Evolutionary conservation across 148 eudicot genomes (phyloP).

Genomic region (Camellia sinensis): DNA sequence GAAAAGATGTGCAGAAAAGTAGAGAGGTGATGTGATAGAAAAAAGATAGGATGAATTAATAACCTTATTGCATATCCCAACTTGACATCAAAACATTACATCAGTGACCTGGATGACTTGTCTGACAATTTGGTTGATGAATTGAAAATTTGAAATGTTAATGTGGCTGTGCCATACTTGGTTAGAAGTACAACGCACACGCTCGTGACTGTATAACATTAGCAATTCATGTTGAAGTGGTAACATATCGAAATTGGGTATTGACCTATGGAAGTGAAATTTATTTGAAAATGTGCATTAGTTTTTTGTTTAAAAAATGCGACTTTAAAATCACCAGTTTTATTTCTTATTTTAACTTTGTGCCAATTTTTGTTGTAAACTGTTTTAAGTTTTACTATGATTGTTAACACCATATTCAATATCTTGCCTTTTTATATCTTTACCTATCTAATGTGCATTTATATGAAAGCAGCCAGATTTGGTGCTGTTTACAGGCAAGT

Average conservation of each 20-base stretch:
- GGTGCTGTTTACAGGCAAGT: conserved; percentile 86
- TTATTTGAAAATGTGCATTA: not conserved
- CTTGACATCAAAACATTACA: not conserved
- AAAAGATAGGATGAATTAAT: too few relatives aligned
- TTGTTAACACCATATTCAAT: not conserved
- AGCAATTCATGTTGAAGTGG: not conserved
- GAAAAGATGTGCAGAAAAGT: too few relatives aligned
- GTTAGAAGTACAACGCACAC: too few relatives aligned
- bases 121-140: not conserved
- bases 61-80: not conserved
- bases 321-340: not conserved
- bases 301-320: not conserved
- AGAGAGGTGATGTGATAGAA: too few relatives aligned
- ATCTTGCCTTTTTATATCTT: conserved; percentile 9
- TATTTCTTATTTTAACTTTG: not conserved
- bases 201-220: too few relatives aligned
- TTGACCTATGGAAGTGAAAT: not conserved
- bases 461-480: conserved; percentile 78
- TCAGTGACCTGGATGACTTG: not conserved
- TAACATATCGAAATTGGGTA: not conserved
- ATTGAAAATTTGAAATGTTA: not conserved
- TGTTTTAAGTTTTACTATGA: not conserved
- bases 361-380: not conserved
- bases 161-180: not conserved
- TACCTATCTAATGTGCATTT: conserved; percentile 27